Evolutionary conservation across 2,329 filamentous ascomycete species (phyloP).

Genomic region (Botrytis elliptica): DNA sequence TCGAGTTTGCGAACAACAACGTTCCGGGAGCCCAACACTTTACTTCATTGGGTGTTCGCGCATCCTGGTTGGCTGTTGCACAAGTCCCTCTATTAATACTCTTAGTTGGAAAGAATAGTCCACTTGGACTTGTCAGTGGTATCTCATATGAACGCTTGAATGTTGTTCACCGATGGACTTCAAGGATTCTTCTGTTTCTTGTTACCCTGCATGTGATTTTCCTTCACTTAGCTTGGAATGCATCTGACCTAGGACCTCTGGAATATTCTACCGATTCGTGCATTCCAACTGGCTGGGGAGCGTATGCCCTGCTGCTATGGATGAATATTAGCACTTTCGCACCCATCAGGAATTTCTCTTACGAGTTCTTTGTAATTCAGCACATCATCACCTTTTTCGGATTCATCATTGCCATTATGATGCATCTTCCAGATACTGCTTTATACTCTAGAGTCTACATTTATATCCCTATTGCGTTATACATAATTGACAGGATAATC

Average conservation of each 20-base stretch:
- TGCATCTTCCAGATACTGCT: slow-evolving; percentile 39
- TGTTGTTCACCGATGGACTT: slow-evolving; percentile 72
- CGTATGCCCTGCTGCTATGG: slow-evolving; percentile 66
- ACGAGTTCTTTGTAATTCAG: slow-evolving; percentile 69
- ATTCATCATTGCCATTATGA: slow-evolving; percentile 40
- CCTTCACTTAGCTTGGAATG: slow-evolving; percentile 32
- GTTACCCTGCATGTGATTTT: slow-evolving; percentile 44
- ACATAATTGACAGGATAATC: slow-evolving; percentile 32
- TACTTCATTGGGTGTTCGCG: slow-evolving; percentile 54
- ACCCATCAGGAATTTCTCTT: slow-evolving; percentile 62
- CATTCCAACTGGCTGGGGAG: slow-evolving; percentile 54
- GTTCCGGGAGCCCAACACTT: slow-evolving; percentile 32
- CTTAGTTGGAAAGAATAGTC: slow-evolving; percentile 57
- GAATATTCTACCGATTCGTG: slow-evolving; percentile 35
- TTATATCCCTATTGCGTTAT: slow-evolving; percentile 34
- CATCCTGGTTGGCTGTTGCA: slow-evolving; percentile 63
- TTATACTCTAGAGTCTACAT: slow-evolving; percentile 36
- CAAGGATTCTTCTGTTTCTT: slow-evolving; percentile 65
- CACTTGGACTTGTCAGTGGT: slow-evolving; percentile 60
- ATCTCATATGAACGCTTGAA: slow-evolving; percentile 68
- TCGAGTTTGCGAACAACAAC: slow-evolving; percentile 43
- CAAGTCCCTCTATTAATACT: slow-evolving; percentile 65
- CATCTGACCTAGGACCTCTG: slow-evolving; percentile 30
- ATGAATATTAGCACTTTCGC: slow-evolving; percentile 61
- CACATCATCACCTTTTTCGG: slow-evolving; percentile 56